Evolutionary conservation across 306 rosid genomes (phyloP), one percentile per base, ranked within the genome.

Genomic region (Sicyos edulis): DNA sequence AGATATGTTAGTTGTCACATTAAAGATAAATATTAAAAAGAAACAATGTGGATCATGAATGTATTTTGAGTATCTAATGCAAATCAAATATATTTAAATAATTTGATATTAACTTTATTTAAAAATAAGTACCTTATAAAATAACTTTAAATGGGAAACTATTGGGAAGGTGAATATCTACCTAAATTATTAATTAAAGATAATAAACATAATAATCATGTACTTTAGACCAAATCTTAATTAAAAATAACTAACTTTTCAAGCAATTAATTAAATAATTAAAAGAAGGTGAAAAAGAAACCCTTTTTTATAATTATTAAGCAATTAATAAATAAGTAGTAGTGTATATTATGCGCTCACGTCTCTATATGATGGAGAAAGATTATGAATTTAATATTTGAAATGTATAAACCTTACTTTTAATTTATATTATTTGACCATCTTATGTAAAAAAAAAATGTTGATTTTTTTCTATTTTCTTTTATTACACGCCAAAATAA

Each of bases 221-320:
- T 20, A 66, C 71, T 66, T 66, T 63, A 21, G 55, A 45, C 37
- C 71, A 66, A 19, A 66, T 66, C 71, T 66, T 20, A 10, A 66
- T 17, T 19, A 19, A 61, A 42, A 42, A 19, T 66, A 44, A 12
- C 6, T 29, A 66, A 45, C 71, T 66, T 66, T 66, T 66, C 19
- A 45, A 66, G 71, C 34, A 21, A 66, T 20, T 66, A 10, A 66
- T 44, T 66, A 66, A 45, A 66, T 20, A 5, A 6, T 24, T 59
- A 5, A 44, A 19, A 65, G 21, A 13, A n/a, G 42, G 3, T 4
- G 37, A 45, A 66, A 66, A 66, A 66, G 19, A 42, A 66, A 42
- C 6, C 10, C 2, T 19, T 45, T 42, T 44, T 11, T 40, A 20
- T 66, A 66, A 12, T 20, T 45, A 66, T 66, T 11, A 66, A 66